These are phyloP conservation scores for Corniculantispora saksenae DNA, from an alignment of 2,329 filamentous ascomycete species.

Conservation along the genomic window DNA sequence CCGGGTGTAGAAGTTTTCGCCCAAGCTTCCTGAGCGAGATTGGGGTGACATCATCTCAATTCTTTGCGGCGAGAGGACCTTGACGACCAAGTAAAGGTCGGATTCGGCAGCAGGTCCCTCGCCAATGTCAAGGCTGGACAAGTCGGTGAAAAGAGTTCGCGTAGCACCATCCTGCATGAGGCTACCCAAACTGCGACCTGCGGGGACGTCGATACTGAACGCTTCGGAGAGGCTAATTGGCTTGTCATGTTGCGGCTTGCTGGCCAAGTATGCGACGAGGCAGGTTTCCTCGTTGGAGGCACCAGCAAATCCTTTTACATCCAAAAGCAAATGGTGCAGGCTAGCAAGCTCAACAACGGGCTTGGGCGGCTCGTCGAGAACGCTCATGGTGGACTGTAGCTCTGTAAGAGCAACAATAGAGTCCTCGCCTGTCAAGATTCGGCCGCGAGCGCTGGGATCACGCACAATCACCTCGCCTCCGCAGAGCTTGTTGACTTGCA, in stretches of 20 bases:
- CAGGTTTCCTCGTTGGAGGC: constrained; percentile 74
- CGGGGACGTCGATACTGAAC: constrained; percentile 75
- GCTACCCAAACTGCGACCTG: constrained; percentile 69
- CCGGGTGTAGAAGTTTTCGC: constrained; percentile 43
- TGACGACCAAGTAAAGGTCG: constrained; percentile 81
- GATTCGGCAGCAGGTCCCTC: constrained; percentile 63
- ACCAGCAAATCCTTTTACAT: constrained; percentile 80
- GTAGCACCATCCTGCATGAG: constrained; percentile 67
- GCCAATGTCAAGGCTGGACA: constrained; percentile 74
- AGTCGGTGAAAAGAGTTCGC: constrained; percentile 84
- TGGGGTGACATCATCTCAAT: constrained; percentile 47
- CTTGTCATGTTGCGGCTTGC: constrained; percentile 64
- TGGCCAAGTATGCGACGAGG: constrained; percentile 75
- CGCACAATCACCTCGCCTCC: constrained; percentile 93
- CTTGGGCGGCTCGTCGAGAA: constrained; percentile 80
- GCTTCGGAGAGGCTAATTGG: constrained; percentile 76
- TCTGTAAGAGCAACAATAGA: constrained; percentile 89
- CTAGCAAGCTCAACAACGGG: constrained; percentile 66
- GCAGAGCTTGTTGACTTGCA: constrained; percentile 90
- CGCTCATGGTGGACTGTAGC: constrained; percentile 93
- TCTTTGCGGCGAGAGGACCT: constrained; percentile 65
- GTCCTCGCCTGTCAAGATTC: constrained; percentile 87
- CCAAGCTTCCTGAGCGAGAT: constrained; percentile 53
- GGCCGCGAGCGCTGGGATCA: constrained; percentile 78
- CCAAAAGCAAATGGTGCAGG: constrained; percentile 79